Percentiles rank a stretch among this genome's conserved stretches.
phyloP scores from a whole-genome alignment of 2,329 filamentous ascomycete species.

The Tolypocladium sp. region DNA sequence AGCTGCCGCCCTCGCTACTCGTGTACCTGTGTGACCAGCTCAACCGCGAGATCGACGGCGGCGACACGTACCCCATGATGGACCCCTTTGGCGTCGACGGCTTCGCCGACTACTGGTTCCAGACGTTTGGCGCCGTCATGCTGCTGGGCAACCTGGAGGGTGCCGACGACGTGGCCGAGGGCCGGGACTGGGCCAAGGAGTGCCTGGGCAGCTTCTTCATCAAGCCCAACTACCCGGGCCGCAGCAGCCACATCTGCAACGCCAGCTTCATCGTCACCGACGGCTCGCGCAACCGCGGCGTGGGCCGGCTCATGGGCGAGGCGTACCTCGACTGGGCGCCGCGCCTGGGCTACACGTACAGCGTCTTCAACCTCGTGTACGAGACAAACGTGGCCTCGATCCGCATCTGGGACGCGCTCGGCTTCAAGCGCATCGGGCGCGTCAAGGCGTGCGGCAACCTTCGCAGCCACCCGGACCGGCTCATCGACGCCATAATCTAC shows the following conservation, averaged over 20 bases:
- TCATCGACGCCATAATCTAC: constrained; percentile 70
- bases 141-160: constrained; percentile 65
- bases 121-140: constrained; percentile 84
- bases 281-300: constrained; percentile 62
- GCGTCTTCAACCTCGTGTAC: constrained; percentile 90
- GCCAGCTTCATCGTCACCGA: constrained; percentile 70
- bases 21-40: constrained; percentile 75
- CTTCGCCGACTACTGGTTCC: constrained; percentile 83
- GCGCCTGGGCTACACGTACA: constrained; percentile 79
- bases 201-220: constrained; percentile 90
- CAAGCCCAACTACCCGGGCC: constrained; percentile 86
- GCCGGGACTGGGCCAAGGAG: constrained; percentile 67
- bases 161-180: constrained; percentile 46
- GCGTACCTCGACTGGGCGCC: constrained; percentile 70
- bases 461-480: constrained; percentile 57
- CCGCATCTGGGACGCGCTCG: constrained; percentile 83
- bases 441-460: constrained; percentile 65
- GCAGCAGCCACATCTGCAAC: constrained; percentile 87
- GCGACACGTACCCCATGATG: constrained; percentile 86
- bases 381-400: constrained; percentile 88
- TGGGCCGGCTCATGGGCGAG: constrained; percentile 68
- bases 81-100: constrained; percentile 63
- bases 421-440: constrained; percentile 85
- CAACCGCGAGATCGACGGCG: constrained; percentile 84
- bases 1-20: constrained; percentile 68